Base-by-base conservation (phyloP, 164 flowering plant species). In the Piper longum region DNA sequence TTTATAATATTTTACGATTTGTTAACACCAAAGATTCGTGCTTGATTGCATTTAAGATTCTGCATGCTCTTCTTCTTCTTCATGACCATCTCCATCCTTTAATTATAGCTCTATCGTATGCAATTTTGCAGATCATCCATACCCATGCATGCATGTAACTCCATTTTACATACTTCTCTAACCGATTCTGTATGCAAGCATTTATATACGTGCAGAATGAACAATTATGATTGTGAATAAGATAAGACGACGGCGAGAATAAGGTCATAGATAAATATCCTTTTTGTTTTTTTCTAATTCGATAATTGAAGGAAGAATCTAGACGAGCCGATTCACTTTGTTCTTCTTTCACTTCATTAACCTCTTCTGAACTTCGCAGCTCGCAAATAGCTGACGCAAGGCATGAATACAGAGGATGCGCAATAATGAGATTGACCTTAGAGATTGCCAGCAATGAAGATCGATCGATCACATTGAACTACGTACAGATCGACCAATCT, bases 241-340 rank as follows among this genome's bases (percentile, higher is more conserved):
- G 60, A 57, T 36, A 36, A 57, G 60, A 57, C 14, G 60, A 57
- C 5, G 60, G 60, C 60, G 36, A 8, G 41, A 57, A 57, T 3
- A 36, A 26, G 60, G 41, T 18, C 41, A 57, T 13, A 57, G 42
- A 57, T 16, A 7, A 41, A 13, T 26, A 57, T 26, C 16, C 36
- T 26, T 26, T 26, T 26, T 26, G 36, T 26, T 26, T 26, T 26
- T 26, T 26, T 26, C 36, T 26, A 26, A 26, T 26, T 26, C 36
- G 36, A 26, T 26, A 26, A 26, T 26, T 26, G 36, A 48, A 57
- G 60, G 41, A 57, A 57, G 41, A 57, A 26, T 41, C 39, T 26
- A 26, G 11, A 41, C 52, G 12, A 9, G 52, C 48, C 8, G 48
- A 44, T 11, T 44, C 48, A 5, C 48, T 44, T 2, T 5, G 48